phyloP scores from a whole-genome alignment of 176 grass and related monocot genomes.

The Triticum monococcum region DNA sequence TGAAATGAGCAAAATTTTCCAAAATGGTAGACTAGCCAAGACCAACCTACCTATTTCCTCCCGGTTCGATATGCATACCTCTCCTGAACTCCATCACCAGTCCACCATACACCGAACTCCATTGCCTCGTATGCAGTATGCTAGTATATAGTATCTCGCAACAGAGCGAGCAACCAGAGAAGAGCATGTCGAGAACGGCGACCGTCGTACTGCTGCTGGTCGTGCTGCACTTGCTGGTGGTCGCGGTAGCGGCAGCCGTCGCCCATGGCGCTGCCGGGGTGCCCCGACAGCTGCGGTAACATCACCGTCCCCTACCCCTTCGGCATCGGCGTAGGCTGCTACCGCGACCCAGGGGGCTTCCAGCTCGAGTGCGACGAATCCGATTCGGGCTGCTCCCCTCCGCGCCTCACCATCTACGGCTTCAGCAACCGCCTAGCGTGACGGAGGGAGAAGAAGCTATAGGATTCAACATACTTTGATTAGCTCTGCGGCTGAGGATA shows the following conservation, averaged over 20 bases:
- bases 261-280: background rate
- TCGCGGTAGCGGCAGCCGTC: background rate
- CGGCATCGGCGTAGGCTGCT: conserved; percentile 48
- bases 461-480: no score
- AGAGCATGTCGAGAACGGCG: background rate
- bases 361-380: background rate
- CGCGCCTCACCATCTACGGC: background rate
- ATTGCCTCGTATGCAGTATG: no score
- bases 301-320: conserved; percentile 57
- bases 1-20: no score
- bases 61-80: no score
- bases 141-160: background rate
- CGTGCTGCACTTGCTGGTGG: background rate
- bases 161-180: background rate
- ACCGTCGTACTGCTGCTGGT: background rate
- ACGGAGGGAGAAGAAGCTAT: no score
- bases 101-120: no score
- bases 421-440: no score
- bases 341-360: conserved; percentile 6
- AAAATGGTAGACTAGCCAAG: no score
- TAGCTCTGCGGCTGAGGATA: no score
- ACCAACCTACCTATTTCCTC: no score
- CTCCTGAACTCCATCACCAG: no score
- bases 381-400: background rate
- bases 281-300: conserved; percentile 7